Evolutionary conservation across 805 yeast genomes (phyloP), one percentile per base, ranked within the genome.

Genomic region (Ogataea philodendri): DNA sequence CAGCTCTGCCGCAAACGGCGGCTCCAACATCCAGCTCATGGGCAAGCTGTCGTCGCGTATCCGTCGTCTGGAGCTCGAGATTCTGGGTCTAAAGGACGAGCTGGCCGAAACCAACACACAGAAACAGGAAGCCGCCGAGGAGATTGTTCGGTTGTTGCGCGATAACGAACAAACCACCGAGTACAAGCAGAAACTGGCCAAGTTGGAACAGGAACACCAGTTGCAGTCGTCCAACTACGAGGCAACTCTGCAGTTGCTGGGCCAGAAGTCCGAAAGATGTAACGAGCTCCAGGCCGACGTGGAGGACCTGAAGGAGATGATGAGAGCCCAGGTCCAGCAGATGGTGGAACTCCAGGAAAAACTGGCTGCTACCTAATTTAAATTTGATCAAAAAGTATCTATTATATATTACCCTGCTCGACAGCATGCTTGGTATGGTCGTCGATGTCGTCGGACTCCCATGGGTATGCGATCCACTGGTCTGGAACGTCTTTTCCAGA

Each of bases 281-380:
- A 84, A 79, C 37, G 98, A 93, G 59, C 68, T 93, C 29, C 73
- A 70, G 46, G 95, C 94, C 6, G 98, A 93, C 54, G 90, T 93
- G 11, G 72, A 68, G 4, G 98, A 93, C 60, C 68, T 90, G 60
- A 93, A 93, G 60, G 94, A 85, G 30, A 67, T 93, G 66, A 73
- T 87, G 58, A 71, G 77, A 42, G 74, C 74, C 44, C 98, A 90
- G 60, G 89, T 90, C 27, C 94, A 85, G 57, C 93, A 89, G 46
- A 71, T 90, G 75, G 78, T 87, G 27, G 81, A 74, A 26, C 48
- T 83, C 49, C 84, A 81, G 46, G 66, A 56, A 30, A 46, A 44
- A 15, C 36, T 48, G 14, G 32, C 42, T 24, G 26, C 37, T 21
- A 26, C 22, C n/a, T 25, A 39, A n/a, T 26, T 10, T 11, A 14